Percentiles rank a stretch among this genome's conserved stretches.
Conservation (phyloP, 176 grass and related monocot species). For the Tuctoria greenei region DNA sequence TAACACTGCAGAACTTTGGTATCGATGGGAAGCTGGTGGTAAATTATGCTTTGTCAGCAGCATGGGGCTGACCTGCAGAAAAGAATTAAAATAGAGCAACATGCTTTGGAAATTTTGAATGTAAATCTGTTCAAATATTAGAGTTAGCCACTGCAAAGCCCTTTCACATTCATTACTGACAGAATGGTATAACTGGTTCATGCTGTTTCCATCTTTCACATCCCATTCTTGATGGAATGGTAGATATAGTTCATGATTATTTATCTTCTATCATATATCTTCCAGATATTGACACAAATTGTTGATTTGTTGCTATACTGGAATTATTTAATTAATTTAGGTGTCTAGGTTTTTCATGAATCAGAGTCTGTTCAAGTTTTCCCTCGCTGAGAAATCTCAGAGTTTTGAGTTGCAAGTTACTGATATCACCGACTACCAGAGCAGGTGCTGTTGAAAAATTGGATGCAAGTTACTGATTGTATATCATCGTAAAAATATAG, state of each 20-base stretch:
- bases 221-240: neutral
- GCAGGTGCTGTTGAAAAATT: neutral
- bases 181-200: neutral
- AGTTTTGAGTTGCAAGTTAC: neutral
- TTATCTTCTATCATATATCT: neutral
- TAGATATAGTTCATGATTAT: neutral
- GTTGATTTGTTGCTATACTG: neutral
- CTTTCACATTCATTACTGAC: neutral
- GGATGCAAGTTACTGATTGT: too few relatives aligned
- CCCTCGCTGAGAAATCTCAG: neutral
- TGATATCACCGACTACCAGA: too few relatives aligned
- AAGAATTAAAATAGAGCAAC: neutral
- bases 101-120: neutral
- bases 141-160: constrained; percentile 16
- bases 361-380: neutral
- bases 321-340: neutral
- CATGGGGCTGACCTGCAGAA: constrained; percentile 54
- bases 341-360: neutral
- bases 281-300: neutral
- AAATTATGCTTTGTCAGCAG: constrained; percentile 81
- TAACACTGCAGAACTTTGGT: constrained; percentile 69
- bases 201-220: neutral
- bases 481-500: too few relatives aligned
- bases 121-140: constrained; percentile 18
- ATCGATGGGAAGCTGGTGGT: constrained; percentile 85